Conservation (phyloP, 2,329 filamentous ascomycete species). For the Lachnellula occidentalis region DNA sequence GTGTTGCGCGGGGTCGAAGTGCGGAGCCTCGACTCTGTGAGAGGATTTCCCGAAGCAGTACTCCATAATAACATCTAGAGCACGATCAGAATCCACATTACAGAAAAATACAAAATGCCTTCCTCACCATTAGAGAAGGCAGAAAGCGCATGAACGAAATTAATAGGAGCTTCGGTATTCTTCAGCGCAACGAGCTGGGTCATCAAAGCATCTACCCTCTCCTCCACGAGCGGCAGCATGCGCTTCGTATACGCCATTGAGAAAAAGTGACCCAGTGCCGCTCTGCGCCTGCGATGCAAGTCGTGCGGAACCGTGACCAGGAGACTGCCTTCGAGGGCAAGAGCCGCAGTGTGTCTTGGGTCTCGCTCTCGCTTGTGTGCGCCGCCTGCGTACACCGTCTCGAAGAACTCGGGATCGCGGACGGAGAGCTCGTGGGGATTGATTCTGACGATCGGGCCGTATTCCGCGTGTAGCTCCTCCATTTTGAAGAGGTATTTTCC, state of each 20-base stretch:
- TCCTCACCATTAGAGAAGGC: constrained; percentile 14
- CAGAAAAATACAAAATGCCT: not conserved
- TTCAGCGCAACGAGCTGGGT: constrained; percentile 5
- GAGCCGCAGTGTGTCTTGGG: constrained; percentile 9
- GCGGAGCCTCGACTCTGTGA: constrained; percentile 5
- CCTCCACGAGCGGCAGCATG: constrained; percentile 17
- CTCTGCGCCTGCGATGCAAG: constrained; percentile 16
- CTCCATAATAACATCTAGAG: constrained; percentile 22
- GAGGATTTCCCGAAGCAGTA: constrained; percentile 22
- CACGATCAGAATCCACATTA: not conserved
- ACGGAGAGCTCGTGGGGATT: constrained; percentile 38
- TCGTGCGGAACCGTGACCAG: constrained; percentile 12
- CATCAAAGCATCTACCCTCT: constrained; percentile 9
- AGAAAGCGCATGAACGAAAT: constrained; percentile 11
- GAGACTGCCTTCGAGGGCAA: constrained; percentile 6
- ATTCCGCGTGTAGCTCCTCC: constrained; percentile 37
- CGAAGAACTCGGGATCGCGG: constrained; percentile 32
- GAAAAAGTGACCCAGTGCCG: constrained; percentile 21
- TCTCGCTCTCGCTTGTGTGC: constrained; percentile 12
- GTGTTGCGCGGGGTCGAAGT: constrained; percentile 11
- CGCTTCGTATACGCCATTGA: constrained; percentile 12
- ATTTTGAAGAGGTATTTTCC: constrained; percentile 41
- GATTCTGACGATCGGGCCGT: constrained; percentile 36
- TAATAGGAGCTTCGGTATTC: constrained; percentile 1
- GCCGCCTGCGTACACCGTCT: constrained; percentile 33